Percentiles rank a stretch among this genome's conserved stretches.
These are phyloP conservation scores for Leccinellum albellum DNA, from an alignment of 768 basidiomycete species.

Conservation along the genomic window DNA sequence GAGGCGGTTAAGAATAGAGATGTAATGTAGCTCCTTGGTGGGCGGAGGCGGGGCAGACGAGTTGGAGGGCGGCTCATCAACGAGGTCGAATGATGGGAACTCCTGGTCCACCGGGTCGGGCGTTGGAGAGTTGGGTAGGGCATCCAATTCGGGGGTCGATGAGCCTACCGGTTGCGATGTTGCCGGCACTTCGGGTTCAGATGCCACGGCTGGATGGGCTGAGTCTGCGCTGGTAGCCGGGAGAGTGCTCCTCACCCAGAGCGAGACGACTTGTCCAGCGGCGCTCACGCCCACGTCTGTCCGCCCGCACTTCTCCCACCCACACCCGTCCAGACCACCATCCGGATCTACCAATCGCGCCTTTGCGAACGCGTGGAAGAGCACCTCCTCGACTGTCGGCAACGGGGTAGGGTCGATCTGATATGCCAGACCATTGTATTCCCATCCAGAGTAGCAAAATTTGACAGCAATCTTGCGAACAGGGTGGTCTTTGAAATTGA, in stretches of 20 bases:
- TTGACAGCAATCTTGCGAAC: conserved; percentile 90
- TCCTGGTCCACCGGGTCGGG: conserved; percentile 11
- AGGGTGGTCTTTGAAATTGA: conserved; percentile 66
- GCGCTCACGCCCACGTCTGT: conserved; percentile 96
- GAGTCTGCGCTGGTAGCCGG: conserved; percentile 6
- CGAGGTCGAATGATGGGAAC: conserved; percentile 31
- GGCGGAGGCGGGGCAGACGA: conserved; percentile 22
- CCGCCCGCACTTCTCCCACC: conserved; percentile 87
- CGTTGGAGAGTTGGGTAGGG: neutral
- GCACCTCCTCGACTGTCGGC: conserved; percentile 86
- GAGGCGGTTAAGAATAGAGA: conserved; percentile 76
- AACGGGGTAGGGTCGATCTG: conserved; percentile 68
- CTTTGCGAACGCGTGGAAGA: conserved; percentile 77
- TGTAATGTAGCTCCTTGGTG: conserved; percentile 66
- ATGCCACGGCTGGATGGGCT: neutral
- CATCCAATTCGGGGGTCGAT: neutral
- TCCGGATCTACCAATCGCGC: conserved; percentile 72
- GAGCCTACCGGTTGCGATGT: neutral
- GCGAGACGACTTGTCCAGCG: conserved; percentile 87
- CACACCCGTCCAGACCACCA: conserved; percentile 78
- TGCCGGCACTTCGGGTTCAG: neutral
- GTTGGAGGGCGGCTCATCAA: conserved; percentile 38
- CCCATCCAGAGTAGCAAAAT: conserved; percentile 90
- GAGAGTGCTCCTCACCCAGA: conserved; percentile 82
- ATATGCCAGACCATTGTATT: conserved; percentile 86